phyloP scores from a whole-genome alignment of 768 basidiomycete species.

The Myochromella boudieri region DNA sequence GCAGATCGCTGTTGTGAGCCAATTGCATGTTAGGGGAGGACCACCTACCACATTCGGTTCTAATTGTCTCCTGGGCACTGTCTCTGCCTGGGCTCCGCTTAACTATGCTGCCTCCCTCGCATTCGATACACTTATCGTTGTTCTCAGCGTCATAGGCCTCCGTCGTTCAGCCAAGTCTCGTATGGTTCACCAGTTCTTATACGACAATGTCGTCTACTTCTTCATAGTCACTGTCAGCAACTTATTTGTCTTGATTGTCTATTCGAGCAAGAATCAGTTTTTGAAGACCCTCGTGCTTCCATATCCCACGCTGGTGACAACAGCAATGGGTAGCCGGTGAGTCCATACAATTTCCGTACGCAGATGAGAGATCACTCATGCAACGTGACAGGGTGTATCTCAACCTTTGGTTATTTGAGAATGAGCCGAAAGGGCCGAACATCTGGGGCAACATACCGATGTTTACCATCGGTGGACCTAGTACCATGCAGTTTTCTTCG shows the following conservation, averaged over 20 bases:
- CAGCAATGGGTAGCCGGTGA: neutral
- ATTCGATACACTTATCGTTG: constrained; percentile 19
- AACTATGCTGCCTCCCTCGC: constrained; percentile 19
- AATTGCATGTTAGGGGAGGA: constrained; percentile 11
- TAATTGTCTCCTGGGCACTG: constrained; percentile 20
- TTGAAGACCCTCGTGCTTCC: neutral
- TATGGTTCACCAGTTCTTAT: neutral
- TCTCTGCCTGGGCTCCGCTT: constrained; percentile 19
- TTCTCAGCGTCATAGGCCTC: constrained; percentile 9
- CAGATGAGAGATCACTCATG: neutral
- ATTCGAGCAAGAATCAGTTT: neutral
- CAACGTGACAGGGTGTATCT: neutral
- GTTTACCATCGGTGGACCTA: no score
- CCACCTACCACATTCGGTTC: constrained; percentile 20
- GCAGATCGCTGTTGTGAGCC: neutral
- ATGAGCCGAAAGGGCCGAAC: no score
- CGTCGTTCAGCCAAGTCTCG: neutral
- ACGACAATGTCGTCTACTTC: neutral
- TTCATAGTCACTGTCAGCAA: neutral
- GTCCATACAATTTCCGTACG: no score
- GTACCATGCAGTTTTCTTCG: no score
- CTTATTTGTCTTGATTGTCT: neutral
- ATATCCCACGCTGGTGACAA: neutral
- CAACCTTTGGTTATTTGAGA: neutral
- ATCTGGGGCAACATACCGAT: no score